A percentile compares a stretch with the other conserved stretches of the same genome.
Conservation (phyloP, 2,329 filamentous ascomycete species). For the Beauveria australis region DNA sequence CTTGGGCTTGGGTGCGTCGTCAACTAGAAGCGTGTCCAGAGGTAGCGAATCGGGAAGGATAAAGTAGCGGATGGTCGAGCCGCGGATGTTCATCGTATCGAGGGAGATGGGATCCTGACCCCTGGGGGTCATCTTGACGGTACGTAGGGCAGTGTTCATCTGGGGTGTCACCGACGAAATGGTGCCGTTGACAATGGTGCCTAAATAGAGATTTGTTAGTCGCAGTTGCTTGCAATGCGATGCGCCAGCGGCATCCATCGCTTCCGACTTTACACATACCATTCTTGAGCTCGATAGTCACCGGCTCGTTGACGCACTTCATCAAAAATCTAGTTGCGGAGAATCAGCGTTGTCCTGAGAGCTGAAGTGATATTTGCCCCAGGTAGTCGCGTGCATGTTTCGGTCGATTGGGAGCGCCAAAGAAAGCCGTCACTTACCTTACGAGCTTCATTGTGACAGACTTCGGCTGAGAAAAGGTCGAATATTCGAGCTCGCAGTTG, state of each 20-base stretch:
- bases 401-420: neutral
- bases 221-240: neutral
- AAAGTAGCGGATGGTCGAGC: constrained; percentile 91
- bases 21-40: constrained; percentile 88
- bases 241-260: neutral
- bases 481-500: neutral
- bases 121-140: constrained; percentile 91
- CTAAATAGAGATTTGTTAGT: constrained; percentile 33
- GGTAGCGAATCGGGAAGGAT: constrained; percentile 94
- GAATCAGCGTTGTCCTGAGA: constrained; percentile 17
- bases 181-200: constrained; percentile 92
- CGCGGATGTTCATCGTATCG: constrained; percentile 94
- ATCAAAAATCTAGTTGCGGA: constrained; percentile 72
- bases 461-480: neutral
- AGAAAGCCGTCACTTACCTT: constrained; percentile 53
- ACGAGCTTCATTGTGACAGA: constrained; percentile 83
- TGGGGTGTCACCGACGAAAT: constrained; percentile 94
- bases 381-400: constrained; percentile 32
- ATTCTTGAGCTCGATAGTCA: constrained; percentile 98
- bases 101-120: constrained; percentile 80
- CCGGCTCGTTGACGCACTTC: constrained; percentile 98
- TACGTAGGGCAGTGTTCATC: constrained; percentile 96
- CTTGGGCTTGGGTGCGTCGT: constrained; percentile 97
- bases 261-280: constrained; percentile 45
- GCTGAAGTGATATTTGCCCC: neutral